Base-by-base conservation (phyloP, 768 basidiomycete genomes). In the Amanita pseudoporphyria region DNA sequence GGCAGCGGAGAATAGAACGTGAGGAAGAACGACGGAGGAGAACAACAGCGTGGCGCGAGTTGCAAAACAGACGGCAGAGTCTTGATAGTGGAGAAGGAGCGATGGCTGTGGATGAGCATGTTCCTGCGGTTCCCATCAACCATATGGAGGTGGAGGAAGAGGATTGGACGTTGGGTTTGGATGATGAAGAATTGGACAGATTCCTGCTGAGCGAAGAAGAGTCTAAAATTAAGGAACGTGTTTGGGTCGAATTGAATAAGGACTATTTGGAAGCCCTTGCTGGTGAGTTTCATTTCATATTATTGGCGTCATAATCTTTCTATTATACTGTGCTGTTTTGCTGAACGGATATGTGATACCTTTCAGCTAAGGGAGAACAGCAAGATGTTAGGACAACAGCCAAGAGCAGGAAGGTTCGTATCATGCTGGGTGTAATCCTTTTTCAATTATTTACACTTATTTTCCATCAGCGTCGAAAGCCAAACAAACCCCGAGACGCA, bases 201-300 rank as follows among this genome's bases (percentile, higher is more conserved):
- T 86, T 96, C 60, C 68, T 90, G 49, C 66, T 93, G 19, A 79
- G 74, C 6, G 83, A 84, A 31, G 85, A 84, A 19, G 92, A 95
- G 64, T 84, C 88, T 3, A 80, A 72, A 61, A 72, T 90, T 59
- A 97, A 88, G 64, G 89, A 91, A 62, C 81, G 89, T 9, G 79
- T 96, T 1, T 97, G 93, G 93, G 90, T 94, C 42, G 91, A 94
- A 66, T 71, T 91, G 58, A 96, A 96, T 63, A 77, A 77, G 56
- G 93, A 96, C 28, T 97, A 95, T 63, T 67, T 97, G 31, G 86
- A 92, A 61, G 82, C 84, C 13, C 71, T 94, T 30, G 92, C 91
- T 46, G 87, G 90, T 87, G 56, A 62, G 78, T 48, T n/a, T n/a
- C n/a, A n/a, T n/a, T n/a, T n/a, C n/a, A n/a, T n/a, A n/a, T n/a